Evolutionary conservation across 2,329 filamentous ascomycete species (phyloP).

Genomic region (Pseudofabraea citricarpa): DNA sequence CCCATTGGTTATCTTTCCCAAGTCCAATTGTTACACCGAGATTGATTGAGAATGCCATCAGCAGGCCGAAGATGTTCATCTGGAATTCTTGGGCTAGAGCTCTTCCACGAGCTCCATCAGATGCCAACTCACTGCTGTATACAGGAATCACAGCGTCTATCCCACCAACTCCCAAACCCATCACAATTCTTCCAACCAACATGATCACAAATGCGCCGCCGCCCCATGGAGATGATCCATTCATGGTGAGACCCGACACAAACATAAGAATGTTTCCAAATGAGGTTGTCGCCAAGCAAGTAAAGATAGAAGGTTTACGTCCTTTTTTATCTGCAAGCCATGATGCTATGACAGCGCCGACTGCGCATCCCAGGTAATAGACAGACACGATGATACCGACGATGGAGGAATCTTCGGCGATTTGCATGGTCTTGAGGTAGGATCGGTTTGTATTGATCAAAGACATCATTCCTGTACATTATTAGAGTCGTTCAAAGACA

Average conservation of each 20-base stretch:
- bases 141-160: slow-evolving; percentile 57
- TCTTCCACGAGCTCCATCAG: slow-evolving; percentile 51
- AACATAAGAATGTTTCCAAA: slow-evolving; percentile 59
- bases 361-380: slow-evolving; percentile 57
- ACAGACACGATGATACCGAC: slow-evolving; percentile 56
- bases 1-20: slow-evolving; percentile 54
- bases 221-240: slow-evolving; percentile 33
- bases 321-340: slow-evolving; percentile 47
- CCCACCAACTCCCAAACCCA: slow-evolving; percentile 53
- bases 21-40: slow-evolving; percentile 46
- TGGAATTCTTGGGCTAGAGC: slow-evolving; percentile 60
- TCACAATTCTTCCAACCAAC: slow-evolving; percentile 36
- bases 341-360: slow-evolving; percentile 53
- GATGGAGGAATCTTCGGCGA: slow-evolving; percentile 41
- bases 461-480: slow-evolving; percentile 62
- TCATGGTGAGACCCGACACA: slow-evolving; percentile 43
- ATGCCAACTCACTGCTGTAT: slow-evolving; percentile 51
- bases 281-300: slow-evolving; percentile 46
- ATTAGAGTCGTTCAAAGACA: neutral
- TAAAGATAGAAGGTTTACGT: slow-evolving; percentile 50
- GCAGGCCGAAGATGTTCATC: slow-evolving; percentile 57
- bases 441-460: slow-evolving; percentile 51
- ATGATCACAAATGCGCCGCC: slow-evolving; percentile 42
- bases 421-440: slow-evolving; percentile 54
- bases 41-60: slow-evolving; percentile 58